phyloP scores from a whole-genome alignment of 2,329 filamentous ascomycete genomes.

The Nemania sp. region DNA sequence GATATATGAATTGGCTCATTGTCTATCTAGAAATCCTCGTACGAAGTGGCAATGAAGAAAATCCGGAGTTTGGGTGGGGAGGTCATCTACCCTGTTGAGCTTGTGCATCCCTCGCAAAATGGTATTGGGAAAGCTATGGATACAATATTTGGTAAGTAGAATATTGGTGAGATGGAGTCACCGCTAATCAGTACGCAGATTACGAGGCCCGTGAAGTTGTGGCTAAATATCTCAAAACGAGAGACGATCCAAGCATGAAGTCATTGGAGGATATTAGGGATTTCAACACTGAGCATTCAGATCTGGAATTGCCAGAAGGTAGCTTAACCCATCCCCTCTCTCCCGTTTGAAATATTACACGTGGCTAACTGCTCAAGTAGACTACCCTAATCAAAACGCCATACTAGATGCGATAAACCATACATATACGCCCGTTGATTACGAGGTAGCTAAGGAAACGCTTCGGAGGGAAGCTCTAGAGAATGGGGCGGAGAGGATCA shows the following conservation, averaged over 20 bases:
- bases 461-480: conserved; percentile 1
- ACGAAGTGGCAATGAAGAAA: not conserved
- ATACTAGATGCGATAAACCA: not conserved
- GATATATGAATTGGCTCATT: not conserved
- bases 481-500: not conserved
- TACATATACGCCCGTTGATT: not conserved
- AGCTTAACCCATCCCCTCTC: not conserved
- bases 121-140: not conserved
- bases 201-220: not conserved
- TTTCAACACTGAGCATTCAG: not conserved
- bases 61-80: not conserved
- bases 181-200: not conserved
- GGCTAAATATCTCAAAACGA: not conserved
- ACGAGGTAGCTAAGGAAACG: not conserved
- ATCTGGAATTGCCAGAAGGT: not conserved
- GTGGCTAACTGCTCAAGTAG: not conserved
- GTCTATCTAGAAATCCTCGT: not conserved
- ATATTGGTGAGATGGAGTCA: not conserved
- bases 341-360: not conserved
- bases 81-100: not conserved
- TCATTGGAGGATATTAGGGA: not conserved
- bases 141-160: not conserved
- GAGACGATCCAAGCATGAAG: not conserved
- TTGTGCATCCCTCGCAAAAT: not conserved
- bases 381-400: not conserved